Base-by-base conservation (phyloP, 176 grass and related monocot species). In the Poa pratensis region DNA sequence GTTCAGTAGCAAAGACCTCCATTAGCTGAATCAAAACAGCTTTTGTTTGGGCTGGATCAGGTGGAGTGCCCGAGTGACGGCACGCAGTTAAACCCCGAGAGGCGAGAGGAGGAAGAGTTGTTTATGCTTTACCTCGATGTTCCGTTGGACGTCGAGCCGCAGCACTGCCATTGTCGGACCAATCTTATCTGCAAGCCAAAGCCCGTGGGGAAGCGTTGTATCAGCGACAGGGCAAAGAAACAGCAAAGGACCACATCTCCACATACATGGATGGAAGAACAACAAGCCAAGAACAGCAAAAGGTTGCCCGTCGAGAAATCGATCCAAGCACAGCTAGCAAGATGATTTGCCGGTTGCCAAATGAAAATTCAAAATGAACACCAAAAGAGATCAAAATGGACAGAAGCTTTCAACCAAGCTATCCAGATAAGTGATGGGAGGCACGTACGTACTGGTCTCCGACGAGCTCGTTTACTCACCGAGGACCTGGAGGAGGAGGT, bases 141-240 rank as follows among this genome's bases (percentile, higher is more conserved):
- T 97, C 40, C 92, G 80, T 82, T 92, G 86, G 87, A 97, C 80
- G 90, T 97, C 95, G 82, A 91, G 90, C 79, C 95, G 87, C 81
- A 97, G 78, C 51, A 97, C 95, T 26, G 90, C 90, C 95, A 97
- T 91, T 70, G 92, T 94, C 61, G 95, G 92, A 61, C 92, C 95
- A 53, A 97, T 94, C 90, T 94, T 97, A 94, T 97, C 95, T 97
- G 92, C 73, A 90, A 54, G 26, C 52, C 57, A 69, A 90, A 53
- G n/a, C 52, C 58, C 30, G 75, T 75, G 40, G 22, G 39, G 23
- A 24, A 3, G 17, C 6, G 14, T 0, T 48, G 42, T 1, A 55
- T 23, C 69, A 24, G 23, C 72, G 24, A 27, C 49, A 34, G 62
- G 27, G 62, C 62, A 65, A 65, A 17, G 2, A 0, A 80, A 70